phyloP scores from a whole-genome alignment of 139 green algal genomes.

The Chlamydomonas schloesseri region DNA sequence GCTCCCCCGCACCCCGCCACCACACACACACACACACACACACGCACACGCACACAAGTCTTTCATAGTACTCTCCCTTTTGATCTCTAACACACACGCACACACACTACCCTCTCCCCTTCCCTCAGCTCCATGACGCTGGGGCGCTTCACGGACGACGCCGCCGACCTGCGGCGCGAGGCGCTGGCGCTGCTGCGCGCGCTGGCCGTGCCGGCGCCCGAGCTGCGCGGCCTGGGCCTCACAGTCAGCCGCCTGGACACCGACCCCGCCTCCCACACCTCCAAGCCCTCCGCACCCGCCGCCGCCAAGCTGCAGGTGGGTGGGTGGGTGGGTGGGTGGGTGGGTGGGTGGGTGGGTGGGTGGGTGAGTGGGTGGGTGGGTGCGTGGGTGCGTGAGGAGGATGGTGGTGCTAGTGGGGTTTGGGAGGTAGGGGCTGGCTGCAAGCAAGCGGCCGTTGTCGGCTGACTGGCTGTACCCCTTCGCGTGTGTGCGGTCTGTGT shows the following conservation, averaged over 20 bases:
- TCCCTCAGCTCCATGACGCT: slow-evolving; percentile 66
- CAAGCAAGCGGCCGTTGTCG: no score
- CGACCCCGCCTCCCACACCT: slow-evolving; percentile 49
- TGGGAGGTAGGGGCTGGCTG: no score
- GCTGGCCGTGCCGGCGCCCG: slow-evolving; percentile 60
- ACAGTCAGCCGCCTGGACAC: slow-evolving; percentile 67
- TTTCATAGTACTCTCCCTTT: no score
- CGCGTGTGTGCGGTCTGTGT: no score
- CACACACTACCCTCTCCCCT: background rate
- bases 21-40: no score
- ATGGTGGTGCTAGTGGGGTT: no score
- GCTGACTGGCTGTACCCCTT: no score
- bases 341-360: no score
- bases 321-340: no score
- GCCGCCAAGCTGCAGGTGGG: slow-evolving; percentile 48
- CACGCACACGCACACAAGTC: no score
- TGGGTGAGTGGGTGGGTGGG: no score
- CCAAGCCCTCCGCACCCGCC: slow-evolving; percentile 30
- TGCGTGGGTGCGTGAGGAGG: no score
- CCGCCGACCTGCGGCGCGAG: slow-evolving; percentile 60
- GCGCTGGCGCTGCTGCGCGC: slow-evolving; percentile 66
- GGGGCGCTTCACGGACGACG: slow-evolving; percentile 18
- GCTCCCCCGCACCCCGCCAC: background rate
- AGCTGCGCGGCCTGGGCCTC: slow-evolving; percentile 89
- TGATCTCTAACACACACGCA: background rate